Conservation (phyloP, 129 eudicot species). For the Lactuca sativa region DNA sequence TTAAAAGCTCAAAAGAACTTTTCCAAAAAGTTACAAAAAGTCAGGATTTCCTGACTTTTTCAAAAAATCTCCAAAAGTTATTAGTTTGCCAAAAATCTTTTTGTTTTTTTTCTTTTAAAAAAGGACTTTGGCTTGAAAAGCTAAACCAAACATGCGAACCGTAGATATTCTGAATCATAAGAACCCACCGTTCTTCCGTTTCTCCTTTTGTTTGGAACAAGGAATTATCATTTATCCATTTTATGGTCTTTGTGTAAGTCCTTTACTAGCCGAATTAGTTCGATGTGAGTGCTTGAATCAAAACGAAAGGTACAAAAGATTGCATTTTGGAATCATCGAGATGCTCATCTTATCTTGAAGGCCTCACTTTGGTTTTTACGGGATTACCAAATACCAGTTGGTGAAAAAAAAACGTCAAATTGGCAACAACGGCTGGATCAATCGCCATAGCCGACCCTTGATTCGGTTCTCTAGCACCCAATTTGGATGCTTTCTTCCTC, state of each 20-base stretch:
- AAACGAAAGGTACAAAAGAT: not conserved
- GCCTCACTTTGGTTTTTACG: not conserved
- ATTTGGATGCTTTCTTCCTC: not conserved
- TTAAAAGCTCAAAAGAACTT: too few relatives aligned
- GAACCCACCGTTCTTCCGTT: too few relatives aligned
- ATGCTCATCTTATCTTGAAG: not conserved
- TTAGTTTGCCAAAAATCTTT: too few relatives aligned
- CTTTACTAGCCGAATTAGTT: slow-evolving; percentile 3
- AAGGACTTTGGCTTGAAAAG: too few relatives aligned
- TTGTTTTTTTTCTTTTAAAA: too few relatives aligned
- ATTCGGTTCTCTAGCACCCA: not conserved
- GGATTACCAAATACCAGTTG: not conserved
- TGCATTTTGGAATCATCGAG: not conserved
- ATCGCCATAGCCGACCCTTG: not conserved
- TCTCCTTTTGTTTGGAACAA: not conserved
- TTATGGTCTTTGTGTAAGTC: slow-evolving; percentile 1
- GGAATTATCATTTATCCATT: not conserved
- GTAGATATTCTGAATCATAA: too few relatives aligned
- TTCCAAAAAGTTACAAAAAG: too few relatives aligned
- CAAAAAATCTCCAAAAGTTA: too few relatives aligned
- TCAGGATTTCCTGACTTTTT: too few relatives aligned
- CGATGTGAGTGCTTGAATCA: too few relatives aligned
- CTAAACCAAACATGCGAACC: too few relatives aligned
- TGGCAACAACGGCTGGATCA: not conserved
- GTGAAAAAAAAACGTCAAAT: not conserved